Base-by-base conservation (phyloP, 2,329 filamentous ascomycete genomes). In the Fusarium coicis region DNA sequence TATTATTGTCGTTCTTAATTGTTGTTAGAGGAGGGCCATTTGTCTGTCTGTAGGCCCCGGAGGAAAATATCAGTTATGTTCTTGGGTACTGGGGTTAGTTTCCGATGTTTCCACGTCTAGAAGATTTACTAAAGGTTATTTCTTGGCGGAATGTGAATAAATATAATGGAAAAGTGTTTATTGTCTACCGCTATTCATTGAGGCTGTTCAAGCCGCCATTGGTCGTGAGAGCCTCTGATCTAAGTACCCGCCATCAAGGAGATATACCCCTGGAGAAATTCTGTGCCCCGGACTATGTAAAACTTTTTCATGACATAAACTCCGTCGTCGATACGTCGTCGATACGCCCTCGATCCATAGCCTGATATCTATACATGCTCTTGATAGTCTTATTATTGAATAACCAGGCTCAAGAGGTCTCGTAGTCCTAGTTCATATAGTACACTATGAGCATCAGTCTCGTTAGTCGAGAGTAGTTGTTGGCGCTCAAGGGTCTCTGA, bases 381-480 rank as follows among this genome's bases (percentile, higher is more conserved):
- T 15, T 15, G 23, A 28, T 5, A 46, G 18, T 15, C 44, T 2
- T n/a, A 18, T 2, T 49, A 28, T 18, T 18, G 46, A 18, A 10
- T 14, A 23, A 10, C 16, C 10, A 34, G 3, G 2, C 7, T 14
- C 3, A 50, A 23, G 7, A 50, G 10, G 5, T 50, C 47, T 3
- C 10, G 30, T 2, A 50, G 15, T 3, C 47, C 47, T 10, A 50
- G 5, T 3, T 10, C 21, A n/a, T 34, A 23, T 7, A 50, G 47
- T 23, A 10, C 7, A 19, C 21, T 0, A 10, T 50, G 15, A 14
- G 4, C 3, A 5, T 14, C 30, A 10, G 1, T 8, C 6, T 7
- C 26, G 0, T n/a, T 12, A 1, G 1, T n/a, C 0, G 12, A 4
- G 3, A 7, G 10, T 3, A 11, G 14, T 4, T 3, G 5, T 11